A percentile compares a stretch with the other conserved stretches of the same genome.
Conservation (phyloP, 352 stramenopile species). For the Hyaloperonospora arabidopsidis region DNA sequence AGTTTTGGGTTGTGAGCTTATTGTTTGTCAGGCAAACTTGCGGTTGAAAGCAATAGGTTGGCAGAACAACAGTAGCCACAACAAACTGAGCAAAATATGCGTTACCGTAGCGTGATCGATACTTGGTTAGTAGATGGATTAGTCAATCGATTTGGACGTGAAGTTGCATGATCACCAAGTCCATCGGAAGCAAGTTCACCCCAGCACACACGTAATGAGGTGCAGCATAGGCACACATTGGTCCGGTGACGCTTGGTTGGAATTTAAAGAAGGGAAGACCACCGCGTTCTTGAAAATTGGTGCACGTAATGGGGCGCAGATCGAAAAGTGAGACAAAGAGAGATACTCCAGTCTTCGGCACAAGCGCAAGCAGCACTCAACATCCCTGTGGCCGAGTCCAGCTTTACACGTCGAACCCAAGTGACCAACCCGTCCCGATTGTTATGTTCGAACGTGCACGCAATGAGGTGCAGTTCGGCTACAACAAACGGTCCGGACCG, state of each 20-base stretch:
- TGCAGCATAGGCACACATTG: not conserved
- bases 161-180: not conserved
- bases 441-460: slow-evolving; percentile 12
- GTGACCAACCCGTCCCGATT: slow-evolving; percentile 1
- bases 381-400: not conserved
- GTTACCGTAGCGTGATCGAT: no score
- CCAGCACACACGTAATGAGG: slow-evolving; percentile 14
- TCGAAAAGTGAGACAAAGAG: not conserved
- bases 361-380: not conserved
- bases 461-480: slow-evolving; percentile 25
- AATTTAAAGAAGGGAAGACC: no score
- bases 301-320: no score
- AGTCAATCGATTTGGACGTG: no score
- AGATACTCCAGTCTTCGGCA: slow-evolving; percentile 1
- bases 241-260: no score
- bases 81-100: no score
- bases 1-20: no score
- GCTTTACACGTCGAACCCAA: slow-evolving; percentile 5
- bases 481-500: slow-evolving; percentile 7
- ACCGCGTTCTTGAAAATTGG: no score
- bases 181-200: not conserved
- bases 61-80: no score
- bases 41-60: no score
- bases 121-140: no score
- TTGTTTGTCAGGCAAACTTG: no score